Conservation (phyloP, 1,139 yeast genomes). For the Yamadazyma trypodendri region DNA sequence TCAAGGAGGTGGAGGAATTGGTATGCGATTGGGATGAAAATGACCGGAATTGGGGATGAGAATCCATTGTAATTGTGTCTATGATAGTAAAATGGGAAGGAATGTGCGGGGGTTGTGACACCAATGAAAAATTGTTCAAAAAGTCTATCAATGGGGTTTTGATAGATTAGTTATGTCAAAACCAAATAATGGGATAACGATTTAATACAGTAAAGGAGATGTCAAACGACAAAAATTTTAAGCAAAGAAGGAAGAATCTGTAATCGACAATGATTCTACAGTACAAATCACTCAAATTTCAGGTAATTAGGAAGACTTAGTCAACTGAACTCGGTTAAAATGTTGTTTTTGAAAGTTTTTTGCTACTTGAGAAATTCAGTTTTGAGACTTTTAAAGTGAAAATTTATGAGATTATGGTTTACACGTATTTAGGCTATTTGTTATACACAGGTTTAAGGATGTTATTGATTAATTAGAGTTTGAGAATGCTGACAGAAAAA, state of each 20-base stretch:
- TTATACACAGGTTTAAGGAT: slow-evolving; percentile 2
- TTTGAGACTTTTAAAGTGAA: slow-evolving; percentile 7
- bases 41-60: slow-evolving; percentile 34
- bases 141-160: not conserved
- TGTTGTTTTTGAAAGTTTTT: slow-evolving; percentile 2
- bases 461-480: not conserved
- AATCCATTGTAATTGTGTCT: slow-evolving; percentile 16
- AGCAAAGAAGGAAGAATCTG: not conserved
- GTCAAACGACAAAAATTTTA: not conserved
- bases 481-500: no score
- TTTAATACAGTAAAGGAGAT: not conserved
- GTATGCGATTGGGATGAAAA: slow-evolving; percentile 37
- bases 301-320: not conserved
- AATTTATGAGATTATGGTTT: not conserved
- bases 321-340: slow-evolving; percentile 2
- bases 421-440: not conserved
- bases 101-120: no score
- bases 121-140: not conserved
- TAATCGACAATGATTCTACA: no score
- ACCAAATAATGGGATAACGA: not conserved
- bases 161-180: no score
- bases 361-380: not conserved
- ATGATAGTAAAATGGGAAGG: not conserved
- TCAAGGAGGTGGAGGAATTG: slow-evolving; percentile 19
- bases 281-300: not conserved